Evolutionary conservation across 345 rosid species (phyloP).

Genomic region (Aquilaria sinensis): DNA sequence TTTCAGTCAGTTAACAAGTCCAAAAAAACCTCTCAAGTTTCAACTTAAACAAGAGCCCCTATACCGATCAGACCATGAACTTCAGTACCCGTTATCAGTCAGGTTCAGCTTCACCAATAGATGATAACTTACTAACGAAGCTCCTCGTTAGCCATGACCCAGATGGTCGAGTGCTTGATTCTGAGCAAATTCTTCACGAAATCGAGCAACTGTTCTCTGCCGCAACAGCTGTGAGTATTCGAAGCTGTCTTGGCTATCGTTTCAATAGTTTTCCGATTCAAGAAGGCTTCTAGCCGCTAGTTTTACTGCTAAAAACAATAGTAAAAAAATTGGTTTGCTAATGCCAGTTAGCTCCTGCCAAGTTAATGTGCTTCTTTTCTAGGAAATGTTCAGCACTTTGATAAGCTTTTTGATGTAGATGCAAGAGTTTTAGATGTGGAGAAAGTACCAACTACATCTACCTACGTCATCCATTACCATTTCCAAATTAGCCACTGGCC

Average conservation of each 20-base stretch:
- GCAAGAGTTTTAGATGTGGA: no score
- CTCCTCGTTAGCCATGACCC: conserved; percentile 68
- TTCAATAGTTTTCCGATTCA: neutral
- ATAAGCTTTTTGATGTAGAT: no score
- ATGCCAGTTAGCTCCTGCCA: no score
- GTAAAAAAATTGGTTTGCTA: no score
- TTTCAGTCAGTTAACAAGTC: conserved; percentile 1
- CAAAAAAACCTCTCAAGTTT: conserved; percentile 13
- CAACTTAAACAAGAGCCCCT: conserved; percentile 8
- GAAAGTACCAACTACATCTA: no score
- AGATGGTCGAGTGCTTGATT: conserved; percentile 61
- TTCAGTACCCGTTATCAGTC: conserved; percentile 4
- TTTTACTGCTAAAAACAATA: no score
- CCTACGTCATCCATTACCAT: no score
- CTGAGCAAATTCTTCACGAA: conserved; percentile 49
- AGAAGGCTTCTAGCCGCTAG: neutral
- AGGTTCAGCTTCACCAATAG: conserved; percentile 7
- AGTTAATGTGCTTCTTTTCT: no score
- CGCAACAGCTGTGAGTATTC: conserved; percentile 23
- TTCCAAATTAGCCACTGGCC: neutral
- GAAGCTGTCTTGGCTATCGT: conserved; percentile 9
- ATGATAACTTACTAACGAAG: conserved; percentile 45
- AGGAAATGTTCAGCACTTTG: no score
- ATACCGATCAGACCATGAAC: conserved; percentile 21
- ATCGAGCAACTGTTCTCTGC: conserved; percentile 46